A percentile compares a stretch with the other conserved stretches of the same genome.
These are phyloP conservation scores for Chrysoporthe puriensis DNA, from an alignment of 2,329 filamentous ascomycete species.

Conservation along the genomic window DNA sequence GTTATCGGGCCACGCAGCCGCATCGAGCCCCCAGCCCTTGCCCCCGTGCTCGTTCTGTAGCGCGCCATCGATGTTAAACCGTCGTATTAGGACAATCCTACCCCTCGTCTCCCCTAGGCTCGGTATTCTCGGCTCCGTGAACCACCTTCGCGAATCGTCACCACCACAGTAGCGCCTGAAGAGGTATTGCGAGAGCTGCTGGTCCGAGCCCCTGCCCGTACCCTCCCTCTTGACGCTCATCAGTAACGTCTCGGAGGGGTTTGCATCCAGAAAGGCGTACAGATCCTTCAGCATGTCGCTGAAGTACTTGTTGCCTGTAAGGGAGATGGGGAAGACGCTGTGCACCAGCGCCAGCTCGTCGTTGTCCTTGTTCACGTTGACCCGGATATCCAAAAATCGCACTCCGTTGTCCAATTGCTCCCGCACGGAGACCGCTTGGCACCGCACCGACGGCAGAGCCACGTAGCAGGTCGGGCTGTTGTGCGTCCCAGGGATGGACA, in stretches of 20 bases:
- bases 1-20: conserved; percentile 82
- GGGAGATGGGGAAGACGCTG: conserved; percentile 82
- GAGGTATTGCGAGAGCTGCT: conserved; percentile 75
- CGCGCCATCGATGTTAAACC: conserved; percentile 69
- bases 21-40: conserved; percentile 63
- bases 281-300: conserved; percentile 71
- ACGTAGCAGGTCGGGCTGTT: conserved; percentile 86
- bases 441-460: conserved; percentile 89
- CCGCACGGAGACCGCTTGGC: conserved; percentile 77
- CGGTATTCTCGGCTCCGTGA: conserved; percentile 76
- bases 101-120: conserved; percentile 78
- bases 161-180: conserved; percentile 69
- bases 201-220: conserved; percentile 76
- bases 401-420: conserved; percentile 88
- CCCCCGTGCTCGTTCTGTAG: conserved; percentile 55
- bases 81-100: conserved; percentile 81
- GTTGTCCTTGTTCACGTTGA: conserved; percentile 57
- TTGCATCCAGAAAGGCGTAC: conserved; percentile 73
- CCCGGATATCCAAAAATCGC: conserved; percentile 90
- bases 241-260: conserved; percentile 82
- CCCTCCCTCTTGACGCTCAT: conserved; percentile 93
- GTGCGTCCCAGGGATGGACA: conserved; percentile 94
- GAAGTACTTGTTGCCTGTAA: conserved; percentile 82
- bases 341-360: conserved; percentile 83
- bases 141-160: conserved; percentile 66